phyloP scores from a whole-genome alignment of 2,329 filamentous ascomycete genomes.

The Alternaria postmessia region DNA sequence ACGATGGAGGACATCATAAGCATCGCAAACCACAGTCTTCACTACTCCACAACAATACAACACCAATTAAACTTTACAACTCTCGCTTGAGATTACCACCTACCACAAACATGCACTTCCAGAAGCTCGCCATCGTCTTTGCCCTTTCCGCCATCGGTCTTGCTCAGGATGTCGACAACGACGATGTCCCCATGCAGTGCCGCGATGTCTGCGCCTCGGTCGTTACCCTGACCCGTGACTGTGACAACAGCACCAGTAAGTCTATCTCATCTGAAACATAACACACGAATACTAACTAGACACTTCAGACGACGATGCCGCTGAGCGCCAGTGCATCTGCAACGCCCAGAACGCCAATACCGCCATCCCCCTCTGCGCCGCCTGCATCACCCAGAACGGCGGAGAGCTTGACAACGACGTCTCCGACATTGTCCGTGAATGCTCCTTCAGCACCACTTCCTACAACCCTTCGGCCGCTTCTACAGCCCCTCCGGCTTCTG shows the following conservation, averaged over 20 bases:
- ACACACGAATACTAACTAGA: not conserved
- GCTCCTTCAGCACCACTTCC: not conserved
- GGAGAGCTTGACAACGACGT: conserved; percentile 10
- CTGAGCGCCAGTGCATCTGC: conserved; percentile 13
- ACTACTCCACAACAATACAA: not conserved
- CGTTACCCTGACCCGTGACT: not conserved
- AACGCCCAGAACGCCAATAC: conserved; percentile 8
- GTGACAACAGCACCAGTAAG: conserved; percentile 10
- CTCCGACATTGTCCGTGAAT: conserved; percentile 4
- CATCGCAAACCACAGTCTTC: not conserved
- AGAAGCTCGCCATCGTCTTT: conserved; percentile 10
- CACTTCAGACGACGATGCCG: not conserved
- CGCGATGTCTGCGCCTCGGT: not conserved
- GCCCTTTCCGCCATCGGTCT: conserved; percentile 6
- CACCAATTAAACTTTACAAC: not conserved
- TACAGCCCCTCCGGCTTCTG: conserved; percentile 1
- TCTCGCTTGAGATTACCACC: not conserved
- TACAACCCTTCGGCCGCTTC: conserved; percentile 1
- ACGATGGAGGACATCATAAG: not conserved
- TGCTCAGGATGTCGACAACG: conserved; percentile 6
- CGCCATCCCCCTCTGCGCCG: conserved; percentile 2
- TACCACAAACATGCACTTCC: conserved; percentile 6
- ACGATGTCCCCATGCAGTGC: conserved; percentile 6
- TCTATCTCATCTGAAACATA: accelerated
- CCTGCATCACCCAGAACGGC: conserved; percentile 7